phyloP scores from a whole-genome alignment of 2,329 filamentous ascomycete species.

The Diaporthe sp. region DNA sequence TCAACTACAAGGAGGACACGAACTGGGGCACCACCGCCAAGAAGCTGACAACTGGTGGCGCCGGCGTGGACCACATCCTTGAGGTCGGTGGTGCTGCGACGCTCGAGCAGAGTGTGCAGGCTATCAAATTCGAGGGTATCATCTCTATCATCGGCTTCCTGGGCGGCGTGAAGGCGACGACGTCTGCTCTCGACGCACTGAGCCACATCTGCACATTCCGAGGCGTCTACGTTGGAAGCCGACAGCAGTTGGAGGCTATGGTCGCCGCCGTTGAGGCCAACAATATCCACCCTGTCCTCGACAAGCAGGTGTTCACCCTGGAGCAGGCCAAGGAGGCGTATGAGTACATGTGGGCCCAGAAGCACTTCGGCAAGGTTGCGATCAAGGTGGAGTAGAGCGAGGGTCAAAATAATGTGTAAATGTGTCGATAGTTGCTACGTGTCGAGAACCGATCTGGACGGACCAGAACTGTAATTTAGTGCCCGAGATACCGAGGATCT shows the following conservation, averaged over 20 bases:
- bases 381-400: slow-evolving; percentile 59
- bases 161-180: slow-evolving; percentile 59
- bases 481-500: slow-evolving; percentile 7
- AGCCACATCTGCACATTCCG: slow-evolving; percentile 54
- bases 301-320: slow-evolving; percentile 55
- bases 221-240: slow-evolving; percentile 58
- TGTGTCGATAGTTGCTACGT: neutral
- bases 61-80: slow-evolving; percentile 67
- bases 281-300: slow-evolving; percentile 58
- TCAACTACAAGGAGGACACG: slow-evolving; percentile 67
- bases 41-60: slow-evolving; percentile 59
- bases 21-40: slow-evolving; percentile 69
- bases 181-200: slow-evolving; percentile 66
- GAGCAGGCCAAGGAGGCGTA: slow-evolving; percentile 61
- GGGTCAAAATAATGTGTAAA: neutral
- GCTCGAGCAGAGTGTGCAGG: slow-evolving; percentile 56
- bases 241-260: slow-evolving; percentile 59
- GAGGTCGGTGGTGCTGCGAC: slow-evolving; percentile 70
- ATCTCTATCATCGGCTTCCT: slow-evolving; percentile 59
- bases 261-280: slow-evolving; percentile 57
- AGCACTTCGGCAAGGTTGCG: slow-evolving; percentile 69
- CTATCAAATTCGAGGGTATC: slow-evolving; percentile 51
- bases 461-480: slow-evolving; percentile 22
- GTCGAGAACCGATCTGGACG: neutral
- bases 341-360: slow-evolving; percentile 67